Conservation (phyloP, 345 rosid genomes). For the Syzygium oleosum region DNA sequence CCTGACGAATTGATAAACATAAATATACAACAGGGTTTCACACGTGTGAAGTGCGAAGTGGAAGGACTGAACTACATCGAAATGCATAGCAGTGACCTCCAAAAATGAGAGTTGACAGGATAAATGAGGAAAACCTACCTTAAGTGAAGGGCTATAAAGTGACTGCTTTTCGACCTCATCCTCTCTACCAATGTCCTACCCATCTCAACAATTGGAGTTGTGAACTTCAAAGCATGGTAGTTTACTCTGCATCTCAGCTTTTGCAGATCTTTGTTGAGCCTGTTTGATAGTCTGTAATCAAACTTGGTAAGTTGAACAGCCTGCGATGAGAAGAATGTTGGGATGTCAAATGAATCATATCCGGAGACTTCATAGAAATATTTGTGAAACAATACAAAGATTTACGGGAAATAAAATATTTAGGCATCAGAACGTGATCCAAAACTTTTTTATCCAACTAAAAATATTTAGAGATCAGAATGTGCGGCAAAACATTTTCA, state of each 20-base stretch:
- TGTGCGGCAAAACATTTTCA: not conserved
- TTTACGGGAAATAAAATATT: not conserved
- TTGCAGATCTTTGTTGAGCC: slow-evolving; percentile 59
- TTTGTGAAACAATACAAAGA: not conserved
- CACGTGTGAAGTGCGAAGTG: not conserved
- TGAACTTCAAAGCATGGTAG: slow-evolving; percentile 75
- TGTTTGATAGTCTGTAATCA: slow-evolving; percentile 83
- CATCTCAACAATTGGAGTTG: slow-evolving; percentile 51
- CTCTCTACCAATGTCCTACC: slow-evolving; percentile 58
- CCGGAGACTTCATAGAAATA: not conserved
- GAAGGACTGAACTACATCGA: not conserved
- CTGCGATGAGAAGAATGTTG: slow-evolving; percentile 22
- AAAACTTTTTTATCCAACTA: not conserved
- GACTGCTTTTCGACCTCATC: slow-evolving; percentile 58
- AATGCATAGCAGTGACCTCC: not conserved
- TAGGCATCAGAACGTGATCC: not conserved
- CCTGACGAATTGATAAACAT: not conserved
- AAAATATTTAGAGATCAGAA: not conserved
- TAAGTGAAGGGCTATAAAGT: slow-evolving; percentile 81
- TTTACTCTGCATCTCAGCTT: slow-evolving; percentile 92
- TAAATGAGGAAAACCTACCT: slow-evolving; percentile 33
- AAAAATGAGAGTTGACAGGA: not conserved
- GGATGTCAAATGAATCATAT: not conserved
- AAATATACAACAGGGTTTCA: not conserved
- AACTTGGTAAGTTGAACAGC: slow-evolving; percentile 85